Percentiles rank a stretch among this genome's conserved stretches.
Evolutionary conservation across 1,284 basidiomycete genomes (phyloP).

Genomic region (Wolfiporia cocos): DNA sequence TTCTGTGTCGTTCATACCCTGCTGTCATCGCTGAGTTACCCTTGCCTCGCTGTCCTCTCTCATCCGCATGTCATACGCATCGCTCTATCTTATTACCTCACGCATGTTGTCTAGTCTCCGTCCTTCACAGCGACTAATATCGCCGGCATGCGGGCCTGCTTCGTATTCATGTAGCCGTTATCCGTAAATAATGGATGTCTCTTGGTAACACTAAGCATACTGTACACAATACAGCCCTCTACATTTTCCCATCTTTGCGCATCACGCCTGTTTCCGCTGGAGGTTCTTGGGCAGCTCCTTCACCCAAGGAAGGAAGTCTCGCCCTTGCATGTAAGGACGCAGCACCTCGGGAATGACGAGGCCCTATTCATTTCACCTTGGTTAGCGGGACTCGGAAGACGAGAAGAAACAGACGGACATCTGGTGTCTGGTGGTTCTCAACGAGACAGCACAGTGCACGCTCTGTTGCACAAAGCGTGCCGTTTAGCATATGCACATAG

Average conservation of each 20-base stretch:
- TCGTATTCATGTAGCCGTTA: constrained; percentile 5
- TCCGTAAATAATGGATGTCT: constrained; percentile 4
- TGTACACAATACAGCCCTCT: constrained; percentile 3
- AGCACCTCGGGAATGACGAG: constrained; percentile 85
- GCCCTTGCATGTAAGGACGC: constrained; percentile 93
- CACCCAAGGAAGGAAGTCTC: constrained; percentile 88
- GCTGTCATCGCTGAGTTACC: constrained; percentile 9
- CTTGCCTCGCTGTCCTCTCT: constrained; percentile 4
- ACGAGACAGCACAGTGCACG: constrained; percentile 95
- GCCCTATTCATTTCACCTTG: constrained; percentile 44
- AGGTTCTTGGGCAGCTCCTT: constrained; percentile 78
- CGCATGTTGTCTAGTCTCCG: constrained; percentile 14
- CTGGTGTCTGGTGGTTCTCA: constrained; percentile 97
- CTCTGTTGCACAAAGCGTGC: constrained; percentile 95
- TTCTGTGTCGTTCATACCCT: constrained; percentile 14
- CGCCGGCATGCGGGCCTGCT: constrained; percentile 1
- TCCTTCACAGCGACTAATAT: constrained; percentile 5
- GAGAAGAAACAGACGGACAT: constrained; percentile 45
- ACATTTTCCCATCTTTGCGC: neutral
- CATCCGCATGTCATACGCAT: constrained; percentile 7
- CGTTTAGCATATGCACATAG: constrained; percentile 97
- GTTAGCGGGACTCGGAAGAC: neutral
- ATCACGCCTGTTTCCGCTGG: constrained; percentile 64
- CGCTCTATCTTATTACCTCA: constrained; percentile 23
- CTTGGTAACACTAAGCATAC: constrained; percentile 1